These are phyloP conservation scores for Botryosphaeria dothidea DNA, from an alignment of 2,329 filamentous ascomycete genomes.

Conservation along the genomic window DNA sequence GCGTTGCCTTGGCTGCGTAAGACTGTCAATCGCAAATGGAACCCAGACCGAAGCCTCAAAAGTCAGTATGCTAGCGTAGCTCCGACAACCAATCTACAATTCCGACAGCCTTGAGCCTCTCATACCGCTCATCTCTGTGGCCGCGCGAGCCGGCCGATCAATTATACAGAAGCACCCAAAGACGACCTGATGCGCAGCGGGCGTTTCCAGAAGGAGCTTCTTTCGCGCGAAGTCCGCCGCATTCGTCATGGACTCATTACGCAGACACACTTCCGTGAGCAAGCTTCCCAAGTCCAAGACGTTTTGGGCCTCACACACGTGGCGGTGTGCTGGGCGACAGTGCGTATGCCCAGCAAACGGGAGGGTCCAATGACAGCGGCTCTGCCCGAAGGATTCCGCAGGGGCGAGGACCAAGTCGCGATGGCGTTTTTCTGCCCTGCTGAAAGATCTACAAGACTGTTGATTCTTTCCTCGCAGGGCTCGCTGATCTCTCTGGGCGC, in stretches of 20 bases:
- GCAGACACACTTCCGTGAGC: background rate
- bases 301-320: background rate
- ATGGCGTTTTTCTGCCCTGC: background rate
- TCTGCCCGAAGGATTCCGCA: background rate
- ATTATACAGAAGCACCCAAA: background rate
- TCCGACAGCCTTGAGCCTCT: too few relatives aligned
- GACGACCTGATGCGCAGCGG: background rate
- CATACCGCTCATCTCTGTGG: too few relatives aligned
- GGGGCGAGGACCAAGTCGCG: background rate
- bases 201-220: background rate
- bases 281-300: background rate
- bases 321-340: background rate
- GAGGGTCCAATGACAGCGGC: background rate
- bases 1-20: too few relatives aligned
- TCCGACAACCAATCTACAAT: too few relatives aligned
- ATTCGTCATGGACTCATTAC: background rate
- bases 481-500: background rate
- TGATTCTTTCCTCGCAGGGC: background rate
- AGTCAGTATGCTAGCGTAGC: too few relatives aligned
- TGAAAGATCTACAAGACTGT: background rate
- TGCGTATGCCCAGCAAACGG: background rate
- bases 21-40: background rate
- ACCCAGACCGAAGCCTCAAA: background rate
- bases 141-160: background rate
- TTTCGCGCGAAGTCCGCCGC: background rate